Evolutionary conservation across 1,139 yeast species (phyloP), one percentile per base, ranked within the genome.

Genomic region (Zygoascus meyerae): DNA sequence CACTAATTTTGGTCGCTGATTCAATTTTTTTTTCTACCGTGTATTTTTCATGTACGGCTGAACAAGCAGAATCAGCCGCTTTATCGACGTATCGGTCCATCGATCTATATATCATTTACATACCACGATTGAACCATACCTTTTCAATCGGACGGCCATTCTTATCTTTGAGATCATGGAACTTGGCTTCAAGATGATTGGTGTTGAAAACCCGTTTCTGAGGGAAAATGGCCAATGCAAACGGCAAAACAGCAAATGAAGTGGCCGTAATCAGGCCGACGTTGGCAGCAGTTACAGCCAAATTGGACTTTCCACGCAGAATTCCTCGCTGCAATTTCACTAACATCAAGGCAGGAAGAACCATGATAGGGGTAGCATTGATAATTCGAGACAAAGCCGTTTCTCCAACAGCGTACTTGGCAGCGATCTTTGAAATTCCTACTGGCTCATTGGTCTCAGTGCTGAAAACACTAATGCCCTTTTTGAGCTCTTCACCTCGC

Each of bases 331-430:
- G 97, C 54, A 92, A 72, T 61, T 74, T 77, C 45, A 87, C 87
- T 49, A 92, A 73, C 28, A 86, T 64, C 58, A 92, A 73, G 1
- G 98, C 97, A 1, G 98, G 98, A 18, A 92, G 67, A 17, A 86
- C 98, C 98, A 92, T 92, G 57, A 92, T 77, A 16, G 98, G 98
- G 0, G 98, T 86, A 17, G 97, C 97, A 62, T 89, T 92, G 58
- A 92, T 85, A 44, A 92, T 95, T 62, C 98, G 76, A 45, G 95
- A 85, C 36, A 92, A 81, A 2, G 97, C 97, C 12, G 98, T 92
- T 68, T 92, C 97, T 15, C 95, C 97, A 40, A 92, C 98, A 0
- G 98, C 98, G 53, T 83, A 75, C 47, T 78, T 64, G 0, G 98
- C 98, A 8, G 98, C 98, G 34, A 73, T 77, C 64, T 84, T 82